Conservation (phyloP, 805 yeast genomes). For the Pichia californica region DNA sequence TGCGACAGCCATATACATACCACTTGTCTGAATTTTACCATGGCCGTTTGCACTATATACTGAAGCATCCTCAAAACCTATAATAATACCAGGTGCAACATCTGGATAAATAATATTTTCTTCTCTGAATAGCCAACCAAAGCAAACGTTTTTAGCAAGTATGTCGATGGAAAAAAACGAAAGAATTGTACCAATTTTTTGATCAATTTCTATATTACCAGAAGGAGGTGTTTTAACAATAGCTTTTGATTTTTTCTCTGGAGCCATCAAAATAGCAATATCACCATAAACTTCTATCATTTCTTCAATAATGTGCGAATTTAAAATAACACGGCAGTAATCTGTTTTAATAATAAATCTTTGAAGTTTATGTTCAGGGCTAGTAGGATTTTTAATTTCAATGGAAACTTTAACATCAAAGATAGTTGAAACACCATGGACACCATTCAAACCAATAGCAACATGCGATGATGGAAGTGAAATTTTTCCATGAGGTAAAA, state of each 20-base stretch:
- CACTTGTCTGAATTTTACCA: slow-evolving; percentile 64
- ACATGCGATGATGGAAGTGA: slow-evolving; percentile 37
- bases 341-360: slow-evolving; percentile 54
- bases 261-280: slow-evolving; percentile 1
- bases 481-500: slow-evolving; percentile 34
- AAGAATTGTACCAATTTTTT: slow-evolving; percentile 19
- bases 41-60: slow-evolving; percentile 53
- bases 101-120: slow-evolving; percentile 1
- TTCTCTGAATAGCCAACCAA: slow-evolving; percentile 72
- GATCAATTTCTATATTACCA: slow-evolving; percentile 10
- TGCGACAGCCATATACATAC: slow-evolving; percentile 68
- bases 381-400: slow-evolving; percentile 36
- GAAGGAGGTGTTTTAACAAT: neutral
- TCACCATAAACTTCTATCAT: slow-evolving; percentile 17
- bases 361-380: slow-evolving; percentile 26
- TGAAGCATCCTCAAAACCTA: slow-evolving; percentile 71
- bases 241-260: neutral
- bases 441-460: slow-evolving; percentile 27
- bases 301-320: slow-evolving; percentile 35
- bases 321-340: slow-evolving; percentile 51
- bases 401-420: slow-evolving; percentile 42
- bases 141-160: slow-evolving; percentile 56
- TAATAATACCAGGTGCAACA: slow-evolving; percentile 56
- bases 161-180: slow-evolving; percentile 50
- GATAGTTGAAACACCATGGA: slow-evolving; percentile 34